Conservation (phyloP, 305 asterid genomes). For the Fraxinus paxiana region DNA sequence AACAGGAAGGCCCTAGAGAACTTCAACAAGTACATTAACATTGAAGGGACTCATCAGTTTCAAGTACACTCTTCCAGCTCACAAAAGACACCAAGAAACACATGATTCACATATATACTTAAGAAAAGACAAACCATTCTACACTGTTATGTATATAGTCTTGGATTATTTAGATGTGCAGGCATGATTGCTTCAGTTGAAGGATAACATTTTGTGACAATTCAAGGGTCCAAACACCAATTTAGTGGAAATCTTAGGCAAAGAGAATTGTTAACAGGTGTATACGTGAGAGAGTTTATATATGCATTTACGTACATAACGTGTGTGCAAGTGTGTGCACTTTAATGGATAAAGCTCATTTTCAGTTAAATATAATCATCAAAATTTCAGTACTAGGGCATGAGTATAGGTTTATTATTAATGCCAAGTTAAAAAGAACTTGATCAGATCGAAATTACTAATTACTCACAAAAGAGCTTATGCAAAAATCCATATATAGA, state of each 20-base stretch:
- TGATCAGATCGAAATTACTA: neutral
- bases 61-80: neutral
- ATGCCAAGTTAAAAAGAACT: neutral
- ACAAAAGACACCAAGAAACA: neutral
- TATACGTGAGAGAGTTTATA: neutral
- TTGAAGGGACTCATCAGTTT: neutral
- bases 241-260: neutral
- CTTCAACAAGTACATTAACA: neutral
- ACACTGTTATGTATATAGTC: neutral
- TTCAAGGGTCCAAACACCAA: neutral
- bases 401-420: neutral
- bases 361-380: neutral
- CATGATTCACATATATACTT: neutral
- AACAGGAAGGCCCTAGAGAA: neutral
- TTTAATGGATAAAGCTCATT: neutral
- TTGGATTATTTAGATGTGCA: neutral
- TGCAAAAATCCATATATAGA: neutral
- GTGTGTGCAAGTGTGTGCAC: neutral
- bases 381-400: neutral
- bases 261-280: neutral
- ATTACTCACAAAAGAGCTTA: neutral
- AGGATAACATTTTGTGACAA: neutral
- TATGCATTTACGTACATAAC: neutral
- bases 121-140: neutral
- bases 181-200: neutral